Evolutionary conservation across 192 early-diverging fungal genomes (phyloP).

Genomic region (Umbelopsis ramanniana): DNA sequence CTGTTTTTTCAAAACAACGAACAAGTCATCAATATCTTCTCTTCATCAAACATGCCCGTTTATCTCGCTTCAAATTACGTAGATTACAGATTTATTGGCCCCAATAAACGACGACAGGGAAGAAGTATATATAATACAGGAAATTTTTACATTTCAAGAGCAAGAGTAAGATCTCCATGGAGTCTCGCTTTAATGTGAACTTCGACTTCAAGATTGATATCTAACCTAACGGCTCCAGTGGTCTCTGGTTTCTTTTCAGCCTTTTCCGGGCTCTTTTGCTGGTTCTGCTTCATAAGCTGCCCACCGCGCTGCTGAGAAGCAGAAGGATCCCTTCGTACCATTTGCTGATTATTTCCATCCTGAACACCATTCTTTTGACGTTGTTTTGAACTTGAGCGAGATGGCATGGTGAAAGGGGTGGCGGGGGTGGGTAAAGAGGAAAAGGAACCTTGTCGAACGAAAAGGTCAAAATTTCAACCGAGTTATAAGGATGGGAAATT

Average conservation of each 20-base stretch:
- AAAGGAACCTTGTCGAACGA: background rate
- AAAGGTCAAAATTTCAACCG: background rate
- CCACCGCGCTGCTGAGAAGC: background rate
- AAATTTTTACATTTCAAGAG: conserved; percentile 13
- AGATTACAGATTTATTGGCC: background rate
- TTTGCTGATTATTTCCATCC: background rate
- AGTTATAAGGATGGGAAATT: conserved; percentile 14
- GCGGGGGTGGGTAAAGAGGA: background rate
- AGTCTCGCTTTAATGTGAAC: conserved; percentile 22
- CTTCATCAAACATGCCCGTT: no score
- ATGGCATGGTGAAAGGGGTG: background rate
- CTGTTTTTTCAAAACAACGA: no score
- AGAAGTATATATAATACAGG: background rate
- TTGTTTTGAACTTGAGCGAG: background rate
- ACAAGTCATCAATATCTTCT: no score
- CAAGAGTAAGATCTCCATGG: conserved; percentile 27
- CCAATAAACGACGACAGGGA: no score
- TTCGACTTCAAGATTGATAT: conserved; percentile 26
- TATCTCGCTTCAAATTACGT: no score
- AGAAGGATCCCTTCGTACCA: background rate
- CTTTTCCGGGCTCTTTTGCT: background rate
- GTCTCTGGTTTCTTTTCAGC: background rate
- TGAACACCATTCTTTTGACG: background rate
- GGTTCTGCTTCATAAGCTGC: background rate
- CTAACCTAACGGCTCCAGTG: conserved; percentile 17